These are phyloP conservation scores for Venturia effusa DNA, from an alignment of 2,329 filamentous ascomycete species.

Conservation along the genomic window DNA sequence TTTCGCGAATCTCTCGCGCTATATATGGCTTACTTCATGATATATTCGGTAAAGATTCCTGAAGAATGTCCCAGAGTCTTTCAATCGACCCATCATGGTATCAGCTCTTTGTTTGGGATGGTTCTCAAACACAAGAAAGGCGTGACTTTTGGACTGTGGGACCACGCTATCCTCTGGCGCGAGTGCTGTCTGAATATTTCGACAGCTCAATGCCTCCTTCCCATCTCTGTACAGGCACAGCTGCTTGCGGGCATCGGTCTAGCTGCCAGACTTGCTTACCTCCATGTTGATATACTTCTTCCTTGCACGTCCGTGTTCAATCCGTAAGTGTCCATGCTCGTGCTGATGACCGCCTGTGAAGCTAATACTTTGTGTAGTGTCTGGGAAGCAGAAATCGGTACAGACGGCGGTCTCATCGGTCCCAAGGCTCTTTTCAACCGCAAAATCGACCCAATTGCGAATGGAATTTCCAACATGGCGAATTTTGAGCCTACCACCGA, in stretches of 20 bases:
- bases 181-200: conserved; percentile 24
- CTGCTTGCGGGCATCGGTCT: conserved; percentile 16
- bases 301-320: conserved; percentile 50
- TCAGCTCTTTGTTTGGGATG: conserved; percentile 44
- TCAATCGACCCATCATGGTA: conserved; percentile 46
- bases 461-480: conserved; percentile 49
- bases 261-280: conserved; percentile 16
- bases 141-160: conserved; percentile 45
- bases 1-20: conserved; percentile 23
- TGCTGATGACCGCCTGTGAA: neutral
- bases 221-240: conserved; percentile 16
- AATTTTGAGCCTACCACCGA: conserved; percentile 44
- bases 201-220: conserved; percentile 14
- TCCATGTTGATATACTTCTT: conserved; percentile 44
- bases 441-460: conserved; percentile 50
- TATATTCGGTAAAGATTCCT: conserved; percentile 35
- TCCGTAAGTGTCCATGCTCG: conserved; percentile 20
- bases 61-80: conserved; percentile 41
- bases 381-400: conserved; percentile 49
- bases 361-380: conserved; percentile 21
- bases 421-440: conserved; percentile 41
- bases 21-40: conserved; percentile 33
- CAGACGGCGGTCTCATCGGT: conserved; percentile 38
- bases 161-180: conserved; percentile 46
- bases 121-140: conserved; percentile 44